Conservation (phyloP, 768 basidiomycete species). For the Leccinum fibrillosum region DNA sequence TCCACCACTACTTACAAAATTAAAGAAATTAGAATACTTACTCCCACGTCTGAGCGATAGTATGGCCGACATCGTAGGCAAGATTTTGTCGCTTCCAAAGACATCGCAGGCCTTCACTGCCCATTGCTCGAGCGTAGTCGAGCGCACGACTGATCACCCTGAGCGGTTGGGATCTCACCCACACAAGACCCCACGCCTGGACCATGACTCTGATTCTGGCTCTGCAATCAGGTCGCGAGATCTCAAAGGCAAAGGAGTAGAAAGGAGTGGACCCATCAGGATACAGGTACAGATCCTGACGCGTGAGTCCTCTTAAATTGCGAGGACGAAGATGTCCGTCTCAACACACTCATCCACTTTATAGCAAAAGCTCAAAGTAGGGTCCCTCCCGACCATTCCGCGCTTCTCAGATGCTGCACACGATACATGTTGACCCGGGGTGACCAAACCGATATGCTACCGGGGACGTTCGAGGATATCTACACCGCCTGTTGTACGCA, state of each 20-base stretch:
- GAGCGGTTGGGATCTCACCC: slow-evolving; percentile 56
- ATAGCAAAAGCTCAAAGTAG: slow-evolving; percentile 12
- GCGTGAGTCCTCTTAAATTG: slow-evolving; percentile 25
- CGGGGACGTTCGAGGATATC: slow-evolving; percentile 53
- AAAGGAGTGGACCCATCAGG: slow-evolving; percentile 38
- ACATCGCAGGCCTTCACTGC: slow-evolving; percentile 51
- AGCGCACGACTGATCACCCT: slow-evolving; percentile 25
- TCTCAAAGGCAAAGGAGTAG: slow-evolving; percentile 23
- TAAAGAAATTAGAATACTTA: background rate
- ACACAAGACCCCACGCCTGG: slow-evolving; percentile 66
- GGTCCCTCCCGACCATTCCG: background rate
- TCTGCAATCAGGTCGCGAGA: slow-evolving; percentile 56
- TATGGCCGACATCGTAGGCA: slow-evolving; percentile 38
- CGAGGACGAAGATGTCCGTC: background rate
- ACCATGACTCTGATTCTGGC: slow-evolving; percentile 63
- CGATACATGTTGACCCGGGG: slow-evolving; percentile 40
- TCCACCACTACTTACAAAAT: background rate
- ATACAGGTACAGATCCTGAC: slow-evolving; percentile 46
- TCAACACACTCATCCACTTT: slow-evolving; percentile 1
- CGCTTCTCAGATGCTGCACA: slow-evolving; percentile 36
- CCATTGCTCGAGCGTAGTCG: slow-evolving; percentile 36
- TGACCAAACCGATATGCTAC: slow-evolving; percentile 30
- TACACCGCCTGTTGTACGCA: slow-evolving; percentile 55
- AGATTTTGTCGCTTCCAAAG: slow-evolving; percentile 45
- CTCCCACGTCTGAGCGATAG: background rate